Conservation (phyloP, 2,329 filamentous ascomycete genomes). For the Aspergillus piperis region DNA sequence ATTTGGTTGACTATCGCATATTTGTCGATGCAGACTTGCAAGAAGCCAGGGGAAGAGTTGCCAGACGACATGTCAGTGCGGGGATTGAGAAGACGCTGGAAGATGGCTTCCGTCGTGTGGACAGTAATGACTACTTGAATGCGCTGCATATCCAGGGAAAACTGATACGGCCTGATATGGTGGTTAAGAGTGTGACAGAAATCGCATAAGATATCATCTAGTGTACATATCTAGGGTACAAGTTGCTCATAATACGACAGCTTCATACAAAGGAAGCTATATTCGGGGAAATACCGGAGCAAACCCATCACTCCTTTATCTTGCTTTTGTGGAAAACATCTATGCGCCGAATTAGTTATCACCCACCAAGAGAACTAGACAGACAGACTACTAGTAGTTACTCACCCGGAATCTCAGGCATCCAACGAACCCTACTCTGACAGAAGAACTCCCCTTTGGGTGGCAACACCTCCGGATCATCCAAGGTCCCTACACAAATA, state of each 20-base stretch:
- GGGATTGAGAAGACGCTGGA: conserved; percentile 46
- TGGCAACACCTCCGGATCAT: conserved; percentile 51
- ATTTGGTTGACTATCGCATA: conserved; percentile 47
- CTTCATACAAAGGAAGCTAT: not conserved
- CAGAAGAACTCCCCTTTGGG: conserved; percentile 61
- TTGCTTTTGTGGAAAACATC: conserved; percentile 51
- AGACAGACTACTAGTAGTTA: not conserved
- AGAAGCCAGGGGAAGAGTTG: conserved; percentile 41
- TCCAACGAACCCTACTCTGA: conserved; percentile 51
- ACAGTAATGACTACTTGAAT: conserved; percentile 44
- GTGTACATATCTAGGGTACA: not conserved
- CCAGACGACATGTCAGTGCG: conserved; percentile 41
- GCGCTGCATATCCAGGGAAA: conserved; percentile 31
- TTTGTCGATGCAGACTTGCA: conserved; percentile 44
- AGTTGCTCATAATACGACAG: not conserved
- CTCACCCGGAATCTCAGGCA: conserved; percentile 52
- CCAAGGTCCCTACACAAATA: conserved; percentile 53
- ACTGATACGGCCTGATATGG: conserved; percentile 29
- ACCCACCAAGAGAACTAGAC: not conserved
- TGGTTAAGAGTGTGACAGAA: conserved; percentile 26
- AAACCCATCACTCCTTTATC: conserved; percentile 42
- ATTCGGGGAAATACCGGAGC: not conserved
- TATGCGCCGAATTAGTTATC: conserved; percentile 21
- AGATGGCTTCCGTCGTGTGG: conserved; percentile 38
- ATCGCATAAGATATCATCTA: not conserved